Conservation (phyloP, 2,329 filamentous ascomycete genomes). For the Sporothrix humicola region DNA sequence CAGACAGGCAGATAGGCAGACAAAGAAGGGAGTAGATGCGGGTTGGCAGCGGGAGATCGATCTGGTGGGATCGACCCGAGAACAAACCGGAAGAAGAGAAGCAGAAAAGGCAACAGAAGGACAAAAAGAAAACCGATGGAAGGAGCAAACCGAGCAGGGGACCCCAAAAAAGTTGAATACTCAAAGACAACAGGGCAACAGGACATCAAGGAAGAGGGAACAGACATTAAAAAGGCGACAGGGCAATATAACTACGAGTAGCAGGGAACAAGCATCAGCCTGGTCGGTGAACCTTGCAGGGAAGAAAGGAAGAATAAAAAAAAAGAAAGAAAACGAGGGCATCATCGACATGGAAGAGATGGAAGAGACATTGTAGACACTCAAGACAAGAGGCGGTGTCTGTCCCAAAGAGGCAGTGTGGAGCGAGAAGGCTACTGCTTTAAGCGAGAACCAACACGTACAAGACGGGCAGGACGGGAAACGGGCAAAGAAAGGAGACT, state of each 20-base stretch:
- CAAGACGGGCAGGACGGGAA: neutral
- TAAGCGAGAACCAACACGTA: constrained; percentile 21
- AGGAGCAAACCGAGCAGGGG: neutral
- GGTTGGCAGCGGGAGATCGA: neutral
- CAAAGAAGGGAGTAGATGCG: neutral
- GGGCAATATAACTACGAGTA: constrained; percentile 16
- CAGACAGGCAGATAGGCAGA: neutral
- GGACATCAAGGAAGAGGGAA: neutral
- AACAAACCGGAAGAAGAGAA: neutral
- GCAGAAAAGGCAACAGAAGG: neutral
- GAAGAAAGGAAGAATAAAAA: neutral
- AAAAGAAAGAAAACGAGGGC: neutral
- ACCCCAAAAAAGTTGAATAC: neutral
- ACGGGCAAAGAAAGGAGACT: neutral
- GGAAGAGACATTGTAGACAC: neutral
- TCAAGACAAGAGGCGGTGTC: constrained; percentile 20
- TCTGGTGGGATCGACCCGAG: neutral
- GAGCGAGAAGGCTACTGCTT: constrained; percentile 27
- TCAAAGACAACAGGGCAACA: neutral
- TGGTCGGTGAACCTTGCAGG: neutral
- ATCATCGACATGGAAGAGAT: neutral
- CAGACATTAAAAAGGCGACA: neutral
- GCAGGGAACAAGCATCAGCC: constrained; percentile 4
- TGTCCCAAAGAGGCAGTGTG: constrained; percentile 31
- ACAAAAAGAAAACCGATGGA: neutral